Evolutionary conservation across 2,329 filamentous ascomycete species (phyloP).

Genomic region (Talaromyces sp.): DNA sequence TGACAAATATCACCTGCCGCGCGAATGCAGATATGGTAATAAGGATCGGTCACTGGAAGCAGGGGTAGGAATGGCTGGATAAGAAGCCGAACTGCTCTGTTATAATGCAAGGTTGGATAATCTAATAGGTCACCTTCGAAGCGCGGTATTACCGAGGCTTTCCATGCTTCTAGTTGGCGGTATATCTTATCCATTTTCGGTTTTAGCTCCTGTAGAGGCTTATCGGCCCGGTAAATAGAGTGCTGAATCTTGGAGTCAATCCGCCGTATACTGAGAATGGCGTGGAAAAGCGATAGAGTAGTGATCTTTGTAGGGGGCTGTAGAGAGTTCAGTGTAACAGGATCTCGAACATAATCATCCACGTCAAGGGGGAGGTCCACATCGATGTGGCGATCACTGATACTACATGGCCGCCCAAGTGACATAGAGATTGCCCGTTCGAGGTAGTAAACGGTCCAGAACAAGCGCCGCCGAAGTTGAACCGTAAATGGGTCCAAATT

Average conservation of each 20-base stretch:
- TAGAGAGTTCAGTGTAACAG: slow-evolving; percentile 23
- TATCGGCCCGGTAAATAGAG: slow-evolving; percentile 49
- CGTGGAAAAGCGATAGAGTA: slow-evolving; percentile 39
- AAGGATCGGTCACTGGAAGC: slow-evolving; percentile 42
- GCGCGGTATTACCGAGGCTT: slow-evolving; percentile 28
- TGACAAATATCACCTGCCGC: slow-evolving; percentile 34
- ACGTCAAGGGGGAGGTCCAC: slow-evolving; percentile 44
- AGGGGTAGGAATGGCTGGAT: slow-evolving; percentile 48
- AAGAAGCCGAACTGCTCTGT: slow-evolving; percentile 46
- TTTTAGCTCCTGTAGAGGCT: slow-evolving; percentile 39
- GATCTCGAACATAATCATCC: slow-evolving; percentile 36
- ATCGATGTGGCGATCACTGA: slow-evolving; percentile 49
- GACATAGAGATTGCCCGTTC: slow-evolving; percentile 48
- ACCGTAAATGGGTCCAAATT: slow-evolving; percentile 37
- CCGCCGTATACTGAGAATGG: slow-evolving; percentile 42
- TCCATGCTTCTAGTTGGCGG: slow-evolving; percentile 45
- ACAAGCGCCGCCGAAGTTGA: slow-evolving; percentile 44
- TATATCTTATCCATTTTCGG: slow-evolving; percentile 45
- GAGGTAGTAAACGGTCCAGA: slow-evolving; percentile 50
- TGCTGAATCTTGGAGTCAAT: slow-evolving; percentile 48
- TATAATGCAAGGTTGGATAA: slow-evolving; percentile 47
- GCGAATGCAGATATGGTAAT: slow-evolving; percentile 39
- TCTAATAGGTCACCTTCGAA: slow-evolving; percentile 40
- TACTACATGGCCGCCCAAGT: slow-evolving; percentile 46
- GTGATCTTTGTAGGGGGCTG: slow-evolving; percentile 20